Percentiles rank a stretch among this genome's conserved stretches.
phyloP scores from a whole-genome alignment of 371 early-diverging fungal species.

The Mortierella sp. region DNA sequence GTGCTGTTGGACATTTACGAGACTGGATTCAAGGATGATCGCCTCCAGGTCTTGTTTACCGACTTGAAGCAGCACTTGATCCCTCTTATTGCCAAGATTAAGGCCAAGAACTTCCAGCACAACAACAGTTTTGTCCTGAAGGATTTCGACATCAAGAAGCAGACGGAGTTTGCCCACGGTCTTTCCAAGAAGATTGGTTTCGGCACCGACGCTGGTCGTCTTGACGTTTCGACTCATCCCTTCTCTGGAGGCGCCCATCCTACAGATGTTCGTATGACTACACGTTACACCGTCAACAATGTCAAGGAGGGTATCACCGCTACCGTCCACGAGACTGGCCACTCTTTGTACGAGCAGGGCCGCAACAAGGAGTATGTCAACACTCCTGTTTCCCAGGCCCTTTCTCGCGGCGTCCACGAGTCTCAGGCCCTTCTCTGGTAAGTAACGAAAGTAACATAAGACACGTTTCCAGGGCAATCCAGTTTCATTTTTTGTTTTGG shows the following conservation, averaged over 20 bases:
- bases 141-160: conserved; percentile 55
- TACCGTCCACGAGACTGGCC: conserved; percentile 60
- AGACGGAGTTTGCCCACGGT: conserved; percentile 51
- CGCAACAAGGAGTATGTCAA: conserved; percentile 40
- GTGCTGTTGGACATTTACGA: conserved; percentile 54
- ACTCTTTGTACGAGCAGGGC: conserved; percentile 60
- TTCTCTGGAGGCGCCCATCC: conserved; percentile 53
- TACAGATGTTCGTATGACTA: conserved; percentile 60
- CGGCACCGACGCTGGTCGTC: conserved; percentile 54
- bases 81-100: conserved; percentile 58
- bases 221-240: conserved; percentile 58
- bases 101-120: conserved; percentile 49
- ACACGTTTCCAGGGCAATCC: too few relatives aligned
- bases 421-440: conserved; percentile 59
- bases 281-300: conserved; percentile 49
- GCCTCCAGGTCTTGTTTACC: conserved; percentile 43
- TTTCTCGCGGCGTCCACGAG: conserved; percentile 58
- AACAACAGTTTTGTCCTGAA: conserved; percentile 34
- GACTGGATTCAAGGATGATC: conserved; percentile 56
- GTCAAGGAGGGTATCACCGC: conserved; percentile 52
- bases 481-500: too few relatives aligned
- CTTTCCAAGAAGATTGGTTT: conserved; percentile 59
- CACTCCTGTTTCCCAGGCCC: conserved; percentile 43
- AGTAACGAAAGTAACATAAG: too few relatives aligned
- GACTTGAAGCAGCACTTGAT: conserved; percentile 53